Evolutionary conservation across 192 early-diverging fungal genomes (phyloP), one percentile per base, ranked within the genome.

Genomic region (Backusella psychrophila): DNA sequence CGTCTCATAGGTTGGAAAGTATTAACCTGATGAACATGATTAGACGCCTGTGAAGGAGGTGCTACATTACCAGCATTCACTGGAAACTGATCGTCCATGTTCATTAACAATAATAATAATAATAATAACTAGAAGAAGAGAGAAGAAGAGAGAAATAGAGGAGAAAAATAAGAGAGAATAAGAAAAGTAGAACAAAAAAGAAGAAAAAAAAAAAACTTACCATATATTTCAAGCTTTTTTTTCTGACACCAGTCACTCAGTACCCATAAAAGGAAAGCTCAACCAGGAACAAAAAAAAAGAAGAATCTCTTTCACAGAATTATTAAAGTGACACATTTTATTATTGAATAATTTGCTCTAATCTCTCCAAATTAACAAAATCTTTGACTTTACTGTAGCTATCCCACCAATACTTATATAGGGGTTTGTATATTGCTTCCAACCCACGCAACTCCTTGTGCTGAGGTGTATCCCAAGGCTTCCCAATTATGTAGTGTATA

Each of bases 401-500:
- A 31, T 46, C 39, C 74, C 74, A 75, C 74, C 74, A 75, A 33
- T 46, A 33, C 23, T 75, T 15, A 75, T 75, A 75, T 9, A 75
- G 41, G 6, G 65, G 36, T 29, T 46, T 44, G 19, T 67, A 75
- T 14, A 46, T 44, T 1, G 35, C 33, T 26, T 75, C 74, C 11
- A 33, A 9, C 4, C 46, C 74, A 9, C 19, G 6, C 29, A 75
- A 34, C 33, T 63, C 35, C 14, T 44, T 26, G 5, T 71, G 21
- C 5, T n/a, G 23, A 66, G 80, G 67, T 12, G 56, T 21, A 36
- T 82, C 78, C 85, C 85, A 86, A 19, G 85, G 85, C 67, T 86
- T 86, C 3, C 29, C 12, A 12, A 83, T 39, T n/a, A 87, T 87
- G 33, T 87, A 87, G 74, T 87, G 85, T 31, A 85, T 67, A 71